Evolutionary conservation across 1,284 basidiomycete species (phyloP), one percentile per base, ranked within the genome.

Genomic region (Rhodotorula sp.): DNA sequence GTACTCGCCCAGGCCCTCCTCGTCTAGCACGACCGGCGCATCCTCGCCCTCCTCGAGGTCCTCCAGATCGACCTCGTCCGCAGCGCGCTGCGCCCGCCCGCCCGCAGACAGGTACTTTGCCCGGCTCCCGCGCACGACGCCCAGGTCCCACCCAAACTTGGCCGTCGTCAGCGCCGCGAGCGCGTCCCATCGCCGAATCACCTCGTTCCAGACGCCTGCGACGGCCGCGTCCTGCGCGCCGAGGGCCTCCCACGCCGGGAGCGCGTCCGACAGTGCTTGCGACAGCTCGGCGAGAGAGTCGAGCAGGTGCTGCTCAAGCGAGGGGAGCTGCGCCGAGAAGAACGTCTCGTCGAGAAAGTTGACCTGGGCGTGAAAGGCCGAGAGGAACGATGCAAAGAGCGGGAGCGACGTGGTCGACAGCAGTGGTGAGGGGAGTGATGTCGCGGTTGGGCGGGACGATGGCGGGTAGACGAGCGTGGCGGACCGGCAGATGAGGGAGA

Each of bases 301-400:
- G 14, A 78, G 68, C 61, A 79, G 80, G 64, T 82, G 82, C 9
- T 72, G 66, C 68, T 84, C 82, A 65, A 84, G 70, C 17, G 81
- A 81, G 0, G 83, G 83, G 45, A 84, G 72, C 45, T 84, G 83
- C 25, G 78, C 78, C 8, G 79, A 74, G 72, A 84, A 84, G 44
- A 81, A 81, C 2, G 72, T 74, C 0, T 75, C 68, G 3, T 82
- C 82, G 50, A 84, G 76, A 13, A 80, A 77, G 1, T 53, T 41
- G 12, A 84, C 66, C 59, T 84, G 82, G 1, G 78, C 70, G 19
- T 71, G 44, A 12, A 84, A 58, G 3, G 73, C 49, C 7, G 77
- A 77, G n/a, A 70, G 48, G 48, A 83, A 54, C 0, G 82, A 74
- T 12, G 71, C 68, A 61, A 61, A 48, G 67, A 71, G 50, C 21